phyloP scores from a whole-genome alignment of 805 yeast genomes.

The Ogataea parapolymorpha region DNA sequence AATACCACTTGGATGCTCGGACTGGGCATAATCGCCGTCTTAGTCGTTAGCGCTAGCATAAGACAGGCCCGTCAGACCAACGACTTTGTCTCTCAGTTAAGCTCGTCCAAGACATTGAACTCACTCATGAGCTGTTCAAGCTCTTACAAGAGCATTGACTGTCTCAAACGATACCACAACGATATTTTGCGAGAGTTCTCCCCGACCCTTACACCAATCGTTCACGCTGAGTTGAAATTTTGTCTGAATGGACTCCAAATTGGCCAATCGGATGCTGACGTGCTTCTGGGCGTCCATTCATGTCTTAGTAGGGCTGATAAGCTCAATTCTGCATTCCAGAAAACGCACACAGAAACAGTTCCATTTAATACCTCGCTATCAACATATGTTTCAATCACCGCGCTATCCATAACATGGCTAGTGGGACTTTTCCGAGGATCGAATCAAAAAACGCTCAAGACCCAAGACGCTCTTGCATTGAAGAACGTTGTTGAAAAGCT shows the following conservation, averaged over 20 bases:
- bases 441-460: neutral
- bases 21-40: neutral
- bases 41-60: constrained; percentile 17
- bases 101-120: constrained; percentile 1
- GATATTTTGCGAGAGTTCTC: constrained; percentile 12
- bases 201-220: constrained; percentile 11
- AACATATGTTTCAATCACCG: neutral
- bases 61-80: constrained; percentile 1
- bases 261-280: constrained; percentile 6
- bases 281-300: constrained; percentile 16
- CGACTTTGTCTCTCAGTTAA: constrained; percentile 1
- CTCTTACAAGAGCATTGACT: constrained; percentile 14
- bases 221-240: constrained; percentile 15
- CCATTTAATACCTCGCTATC: neutral
- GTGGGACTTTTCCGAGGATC: neutral
- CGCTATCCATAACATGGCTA: neutral
- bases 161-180: constrained; percentile 13
- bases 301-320: constrained; percentile 17
- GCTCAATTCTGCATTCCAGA: constrained; percentile 10
- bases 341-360: neutral
- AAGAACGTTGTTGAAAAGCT: neutral
- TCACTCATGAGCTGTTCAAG: constrained; percentile 14
- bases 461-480: neutral
- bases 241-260: constrained; percentile 13
- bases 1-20: constrained; percentile 10